Evolutionary conservation across 345 rosid genomes (phyloP).

Genomic region (Euclidium syriacum): DNA sequence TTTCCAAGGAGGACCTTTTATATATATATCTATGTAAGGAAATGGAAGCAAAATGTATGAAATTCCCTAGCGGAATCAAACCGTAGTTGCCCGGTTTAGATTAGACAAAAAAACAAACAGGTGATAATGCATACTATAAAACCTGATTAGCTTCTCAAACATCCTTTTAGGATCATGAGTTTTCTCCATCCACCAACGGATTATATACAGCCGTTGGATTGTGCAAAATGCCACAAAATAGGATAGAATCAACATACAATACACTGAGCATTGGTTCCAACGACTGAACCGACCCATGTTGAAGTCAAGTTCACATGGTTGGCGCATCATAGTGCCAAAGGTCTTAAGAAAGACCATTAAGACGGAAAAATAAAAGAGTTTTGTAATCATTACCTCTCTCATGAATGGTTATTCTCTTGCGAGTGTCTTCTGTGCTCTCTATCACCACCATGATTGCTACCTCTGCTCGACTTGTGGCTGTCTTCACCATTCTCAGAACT

Average conservation of each 20-base stretch:
- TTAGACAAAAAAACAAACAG: neutral
- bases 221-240: constrained; percentile 23
- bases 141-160: constrained; percentile 4
- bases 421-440: constrained; percentile 33
- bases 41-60: too few species aligned
- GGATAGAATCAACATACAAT: constrained; percentile 20
- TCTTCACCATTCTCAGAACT: constrained; percentile 27
- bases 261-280: constrained; percentile 32
- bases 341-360: constrained; percentile 23
- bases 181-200: neutral
- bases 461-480: constrained; percentile 18
- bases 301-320: constrained; percentile 29
- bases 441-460: constrained; percentile 19
- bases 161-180: constrained; percentile 22
- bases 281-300: constrained; percentile 33
- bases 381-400: constrained; percentile 27
- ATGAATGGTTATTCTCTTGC: constrained; percentile 29
- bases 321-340: constrained; percentile 22
- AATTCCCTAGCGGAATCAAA: neutral
- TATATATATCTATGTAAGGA: too few species aligned
- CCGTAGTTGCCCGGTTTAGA: neutral
- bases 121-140: neutral
- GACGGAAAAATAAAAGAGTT: constrained; percentile 16
- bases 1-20: neutral
- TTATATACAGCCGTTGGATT: constrained; percentile 13